Percentiles rank a stretch among this genome's conserved stretches.
Evolutionary conservation across 768 basidiomycete species (phyloP).

Genomic region (Mycena albidolilacea): DNA sequence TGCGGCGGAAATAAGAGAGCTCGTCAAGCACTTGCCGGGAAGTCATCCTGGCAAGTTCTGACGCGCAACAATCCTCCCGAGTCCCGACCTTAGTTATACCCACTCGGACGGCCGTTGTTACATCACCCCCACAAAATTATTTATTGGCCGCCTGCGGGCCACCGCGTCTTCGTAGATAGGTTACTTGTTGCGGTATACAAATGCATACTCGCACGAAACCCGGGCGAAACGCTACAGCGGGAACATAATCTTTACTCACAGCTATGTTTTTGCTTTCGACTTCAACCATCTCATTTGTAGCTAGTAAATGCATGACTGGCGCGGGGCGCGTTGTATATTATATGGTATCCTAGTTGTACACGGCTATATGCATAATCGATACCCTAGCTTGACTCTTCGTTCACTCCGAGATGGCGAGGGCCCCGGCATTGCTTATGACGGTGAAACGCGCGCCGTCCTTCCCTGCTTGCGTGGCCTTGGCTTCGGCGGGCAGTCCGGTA

Average conservation of each 20-base stretch:
- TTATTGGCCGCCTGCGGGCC: too few species aligned
- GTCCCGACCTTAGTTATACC: slow-evolving; percentile 55
- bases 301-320: neutral
- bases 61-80: slow-evolving; percentile 50
- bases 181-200: slow-evolving; percentile 45
- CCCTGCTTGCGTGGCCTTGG: slow-evolving; percentile 58
- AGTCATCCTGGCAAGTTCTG: too few species aligned
- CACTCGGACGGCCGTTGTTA: slow-evolving; percentile 56
- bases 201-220: slow-evolving; percentile 55
- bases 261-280: neutral
- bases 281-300: slow-evolving; percentile 29
- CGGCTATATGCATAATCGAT: slow-evolving; percentile 18
- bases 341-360: neutral
- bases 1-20: slow-evolving; percentile 38
- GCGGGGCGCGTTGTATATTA: slow-evolving; percentile 12
- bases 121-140: slow-evolving; percentile 45
- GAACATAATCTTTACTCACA: neutral
- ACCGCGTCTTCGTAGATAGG: too few species aligned
- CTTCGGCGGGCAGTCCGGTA: slow-evolving; percentile 59
- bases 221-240: slow-evolving; percentile 21
- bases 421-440: slow-evolving; percentile 69
- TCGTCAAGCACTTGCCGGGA: slow-evolving; percentile 4
- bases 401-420: slow-evolving; percentile 52
- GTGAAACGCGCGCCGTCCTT: slow-evolving; percentile 61
- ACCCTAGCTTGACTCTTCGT: slow-evolving; percentile 19